phyloP scores from a whole-genome alignment of 106 monocot genomes.

The Iris macrosiphon region DNA sequence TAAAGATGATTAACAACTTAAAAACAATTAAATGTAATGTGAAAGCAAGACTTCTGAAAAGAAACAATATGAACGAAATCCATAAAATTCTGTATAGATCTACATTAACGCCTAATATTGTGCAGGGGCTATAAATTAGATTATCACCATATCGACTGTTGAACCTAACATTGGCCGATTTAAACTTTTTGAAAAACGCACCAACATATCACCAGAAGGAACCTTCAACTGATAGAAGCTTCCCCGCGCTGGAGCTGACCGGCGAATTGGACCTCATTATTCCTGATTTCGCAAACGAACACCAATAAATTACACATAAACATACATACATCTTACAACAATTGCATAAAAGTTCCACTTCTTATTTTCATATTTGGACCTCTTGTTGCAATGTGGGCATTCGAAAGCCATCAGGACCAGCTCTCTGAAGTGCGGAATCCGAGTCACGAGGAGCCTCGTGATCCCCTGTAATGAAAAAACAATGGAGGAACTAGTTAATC shows the following conservation, averaged over 20 bases:
- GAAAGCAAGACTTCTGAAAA: too few species aligned
- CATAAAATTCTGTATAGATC: too few species aligned
- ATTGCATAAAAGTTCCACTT: background rate
- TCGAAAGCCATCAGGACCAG: conserved; percentile 95
- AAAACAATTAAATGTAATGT: too few species aligned
- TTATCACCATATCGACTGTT: too few species aligned
- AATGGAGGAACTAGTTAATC: too few species aligned
- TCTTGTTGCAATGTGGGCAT: conserved; percentile 85
- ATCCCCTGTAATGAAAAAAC: conserved; percentile 45
- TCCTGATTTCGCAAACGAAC: conserved; percentile 31
- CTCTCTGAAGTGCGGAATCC: conserved; percentile 94
- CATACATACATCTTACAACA: background rate
- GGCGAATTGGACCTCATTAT: conserved; percentile 97
- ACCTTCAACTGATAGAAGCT: conserved; percentile 66
- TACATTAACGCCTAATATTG: too few species aligned
- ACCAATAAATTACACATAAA: background rate
- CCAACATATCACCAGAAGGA: conserved; percentile 50
- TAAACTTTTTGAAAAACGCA: too few species aligned
- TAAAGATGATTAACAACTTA: too few species aligned
- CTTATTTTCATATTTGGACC: conserved; percentile 41
- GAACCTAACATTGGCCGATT: too few species aligned
- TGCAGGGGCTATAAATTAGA: too few species aligned
- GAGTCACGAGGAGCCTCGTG: conserved; percentile 80
- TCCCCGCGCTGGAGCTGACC: conserved; percentile 76
- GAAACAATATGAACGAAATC: too few species aligned